Evolutionary conservation across 495 filamentous ascomycete species (phyloP), one percentile per base, ranked within the genome.

Genomic region (Tuber magnatum): DNA sequence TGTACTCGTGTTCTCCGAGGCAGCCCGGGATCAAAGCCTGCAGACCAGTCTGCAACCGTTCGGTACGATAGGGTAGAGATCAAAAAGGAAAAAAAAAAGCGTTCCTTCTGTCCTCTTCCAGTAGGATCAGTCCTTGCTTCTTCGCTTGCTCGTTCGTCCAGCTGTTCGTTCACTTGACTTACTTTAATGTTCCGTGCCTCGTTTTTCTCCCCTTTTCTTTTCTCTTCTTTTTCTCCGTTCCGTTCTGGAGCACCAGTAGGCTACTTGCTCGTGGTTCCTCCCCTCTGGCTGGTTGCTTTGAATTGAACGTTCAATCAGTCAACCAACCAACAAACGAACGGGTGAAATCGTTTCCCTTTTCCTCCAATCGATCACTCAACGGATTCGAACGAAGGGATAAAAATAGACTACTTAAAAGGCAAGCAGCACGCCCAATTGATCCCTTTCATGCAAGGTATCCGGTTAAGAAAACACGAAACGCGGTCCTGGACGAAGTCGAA

Each of bases 71-170:
- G 56, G 56, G 56, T 35, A 35, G 56, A 51, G 72, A 38, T 48
- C 72, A 24, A 7, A 7, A 68, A 78, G 71, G 39, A 7, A 68
- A 78, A 73, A 61, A 76, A 76, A 69, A 70, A 61, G 28, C 1
- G 32, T 18, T 65, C 28, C 56, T 32, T 65, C 56, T 65, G 7
- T 65, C 56, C 56, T 65, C 56, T n/a, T 51, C 46, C 22, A 51
- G 46, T 2, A 8, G 46, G 39, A 51, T 51, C 22, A 51, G 46
- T 51, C 8, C 77, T 69, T 40, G 75, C 75, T 74, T 44, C 76
- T 72, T 46, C 69, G 74, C 75, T 65, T 79, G 77, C 71, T 38
- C 61, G 69, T 71, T 79, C 76, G 74, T 73, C 76, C 77, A 79
- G 75, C 72, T 75, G 76, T 75, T 79, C 46, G 56, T 72, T 68